These are phyloP conservation scores for Entomortierella parvispora DNA, from an alignment of 192 early-diverging fungal species.

Conservation along the genomic window DNA sequence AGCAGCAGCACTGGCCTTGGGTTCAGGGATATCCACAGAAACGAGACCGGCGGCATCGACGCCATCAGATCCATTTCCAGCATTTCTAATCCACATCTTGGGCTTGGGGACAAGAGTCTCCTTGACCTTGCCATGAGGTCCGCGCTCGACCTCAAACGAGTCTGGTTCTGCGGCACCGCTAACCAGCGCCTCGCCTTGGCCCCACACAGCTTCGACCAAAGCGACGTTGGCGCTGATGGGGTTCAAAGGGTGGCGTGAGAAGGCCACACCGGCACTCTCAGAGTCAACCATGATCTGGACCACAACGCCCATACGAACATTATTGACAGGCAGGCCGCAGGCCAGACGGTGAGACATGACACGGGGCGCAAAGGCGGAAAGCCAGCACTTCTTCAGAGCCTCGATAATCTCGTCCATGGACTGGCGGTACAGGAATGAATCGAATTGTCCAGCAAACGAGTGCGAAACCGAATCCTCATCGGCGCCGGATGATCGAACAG, in stretches of 20 bases:
- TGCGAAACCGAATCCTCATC: slow-evolving; percentile 63
- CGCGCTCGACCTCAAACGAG: slow-evolving; percentile 54
- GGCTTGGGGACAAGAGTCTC: slow-evolving; percentile 47
- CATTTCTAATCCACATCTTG: slow-evolving; percentile 47
- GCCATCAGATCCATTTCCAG: slow-evolving; percentile 10
- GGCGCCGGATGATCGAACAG: slow-evolving; percentile 59
- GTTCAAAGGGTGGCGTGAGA: slow-evolving; percentile 49
- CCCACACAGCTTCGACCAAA: slow-evolving; percentile 56
- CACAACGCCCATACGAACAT: slow-evolving; percentile 60
- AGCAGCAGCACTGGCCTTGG: slow-evolving; percentile 33
- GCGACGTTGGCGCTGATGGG: slow-evolving; percentile 52
- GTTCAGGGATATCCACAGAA: slow-evolving; percentile 37
- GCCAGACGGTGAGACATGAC: slow-evolving; percentile 61
- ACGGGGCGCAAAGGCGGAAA: slow-evolving; percentile 59
- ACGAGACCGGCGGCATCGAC: slow-evolving; percentile 36
- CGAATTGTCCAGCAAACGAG: slow-evolving; percentile 65
- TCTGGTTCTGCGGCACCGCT: slow-evolving; percentile 62
- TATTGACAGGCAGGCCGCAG: slow-evolving; percentile 53
- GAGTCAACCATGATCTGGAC: slow-evolving; percentile 61
- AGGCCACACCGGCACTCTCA: slow-evolving; percentile 49
- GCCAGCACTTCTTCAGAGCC: slow-evolving; percentile 57
- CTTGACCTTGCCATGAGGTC: slow-evolving; percentile 40
- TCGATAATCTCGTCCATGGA: slow-evolving; percentile 52
- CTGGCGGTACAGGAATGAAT: slow-evolving; percentile 60
- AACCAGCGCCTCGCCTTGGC: slow-evolving; percentile 61